These are phyloP conservation scores for Saussurea involucrata DNA, from an alignment of 129 eudicot genomes.

Conservation along the genomic window DNA sequence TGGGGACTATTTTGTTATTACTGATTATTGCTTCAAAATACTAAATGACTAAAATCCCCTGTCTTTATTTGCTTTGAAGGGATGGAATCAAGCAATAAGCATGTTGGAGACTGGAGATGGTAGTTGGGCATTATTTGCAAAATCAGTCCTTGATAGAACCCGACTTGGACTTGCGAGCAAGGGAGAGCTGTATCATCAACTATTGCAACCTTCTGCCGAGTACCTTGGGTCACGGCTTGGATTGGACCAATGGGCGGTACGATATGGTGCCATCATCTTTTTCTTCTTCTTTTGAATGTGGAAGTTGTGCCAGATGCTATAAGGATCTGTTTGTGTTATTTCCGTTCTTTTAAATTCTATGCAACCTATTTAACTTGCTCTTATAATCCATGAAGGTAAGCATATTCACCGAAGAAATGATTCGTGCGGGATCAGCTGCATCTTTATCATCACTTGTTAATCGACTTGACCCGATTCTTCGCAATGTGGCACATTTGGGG, in stretches of 20 bases:
- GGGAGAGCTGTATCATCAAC: conserved; percentile 38
- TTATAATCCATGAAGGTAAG: conserved; percentile 31
- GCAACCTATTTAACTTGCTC: neutral
- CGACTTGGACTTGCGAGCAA: conserved; percentile 43
- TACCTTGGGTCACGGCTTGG: conserved; percentile 51
- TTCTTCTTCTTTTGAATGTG: neutral
- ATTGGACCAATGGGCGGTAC: conserved; percentile 51
- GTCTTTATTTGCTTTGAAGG: conserved; percentile 40
- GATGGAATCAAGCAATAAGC: conserved; percentile 72
- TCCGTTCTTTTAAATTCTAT: neutral
- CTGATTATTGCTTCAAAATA: neutral
- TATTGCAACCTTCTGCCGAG: conserved; percentile 49
- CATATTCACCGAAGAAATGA: conserved; percentile 50
- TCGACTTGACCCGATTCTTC: conserved; percentile 51
- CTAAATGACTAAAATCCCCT: neutral
- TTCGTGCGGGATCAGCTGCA: conserved; percentile 51
- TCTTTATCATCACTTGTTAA: conserved; percentile 47
- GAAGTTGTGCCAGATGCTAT: neutral
- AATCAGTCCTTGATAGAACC: conserved; percentile 56
- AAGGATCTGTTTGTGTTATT: neutral
- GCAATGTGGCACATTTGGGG: conserved; percentile 47
- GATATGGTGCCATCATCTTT: conserved; percentile 11
- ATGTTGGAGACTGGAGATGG: conserved; percentile 52
- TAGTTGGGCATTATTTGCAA: conserved; percentile 53
- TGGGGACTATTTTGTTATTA: conserved; percentile 3